Evolutionary conservation across 768 basidiomycete genomes (phyloP).

Genomic region (Clitopilus passeckerianus): DNA sequence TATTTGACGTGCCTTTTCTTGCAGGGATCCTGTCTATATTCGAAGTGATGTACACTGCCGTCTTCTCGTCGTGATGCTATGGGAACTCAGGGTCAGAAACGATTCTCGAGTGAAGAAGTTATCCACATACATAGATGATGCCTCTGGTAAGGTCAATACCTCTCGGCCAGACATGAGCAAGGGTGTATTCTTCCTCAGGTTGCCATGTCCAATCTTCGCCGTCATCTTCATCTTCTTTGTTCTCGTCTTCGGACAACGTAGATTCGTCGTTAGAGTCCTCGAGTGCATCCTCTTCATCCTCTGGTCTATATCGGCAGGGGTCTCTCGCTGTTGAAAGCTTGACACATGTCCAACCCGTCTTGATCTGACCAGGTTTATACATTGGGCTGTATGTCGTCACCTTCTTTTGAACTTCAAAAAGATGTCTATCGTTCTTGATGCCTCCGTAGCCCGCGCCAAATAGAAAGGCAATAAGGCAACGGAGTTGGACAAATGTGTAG

Average conservation of each 20-base stretch:
- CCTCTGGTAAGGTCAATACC: slow-evolving; percentile 37
- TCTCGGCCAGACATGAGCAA: slow-evolving; percentile 56
- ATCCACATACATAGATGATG: slow-evolving; percentile 56
- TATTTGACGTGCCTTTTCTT: slow-evolving; percentile 56
- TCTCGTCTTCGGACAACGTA: slow-evolving; percentile 32
- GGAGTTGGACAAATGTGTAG: slow-evolving; percentile 65
- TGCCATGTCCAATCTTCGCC: slow-evolving; percentile 61
- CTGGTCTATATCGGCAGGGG: slow-evolving; percentile 40
- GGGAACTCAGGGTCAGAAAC: background rate
- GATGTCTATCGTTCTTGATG: slow-evolving; percentile 35
- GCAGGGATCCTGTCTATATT: slow-evolving; percentile 46
- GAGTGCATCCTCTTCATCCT: slow-evolving; percentile 21
- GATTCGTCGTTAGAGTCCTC: slow-evolving; percentile 22
- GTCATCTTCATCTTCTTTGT: slow-evolving; percentile 27
- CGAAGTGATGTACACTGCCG: slow-evolving; percentile 59
- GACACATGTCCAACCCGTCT: slow-evolving; percentile 37
- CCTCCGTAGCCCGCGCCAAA: slow-evolving; percentile 34
- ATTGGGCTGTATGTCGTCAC: slow-evolving; percentile 32
- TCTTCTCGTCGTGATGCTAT: slow-evolving; percentile 49
- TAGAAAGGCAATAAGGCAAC: slow-evolving; percentile 55
- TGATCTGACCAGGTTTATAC: slow-evolving; percentile 51
- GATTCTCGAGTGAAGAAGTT: background rate
- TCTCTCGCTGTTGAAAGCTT: slow-evolving; percentile 51
- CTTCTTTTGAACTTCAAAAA: slow-evolving; percentile 58
- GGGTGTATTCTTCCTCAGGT: slow-evolving; percentile 60